These are phyloP conservation scores for Neurospora sp. DNA, from an alignment of 495 filamentous ascomycete genomes.

Conservation along the genomic window DNA sequence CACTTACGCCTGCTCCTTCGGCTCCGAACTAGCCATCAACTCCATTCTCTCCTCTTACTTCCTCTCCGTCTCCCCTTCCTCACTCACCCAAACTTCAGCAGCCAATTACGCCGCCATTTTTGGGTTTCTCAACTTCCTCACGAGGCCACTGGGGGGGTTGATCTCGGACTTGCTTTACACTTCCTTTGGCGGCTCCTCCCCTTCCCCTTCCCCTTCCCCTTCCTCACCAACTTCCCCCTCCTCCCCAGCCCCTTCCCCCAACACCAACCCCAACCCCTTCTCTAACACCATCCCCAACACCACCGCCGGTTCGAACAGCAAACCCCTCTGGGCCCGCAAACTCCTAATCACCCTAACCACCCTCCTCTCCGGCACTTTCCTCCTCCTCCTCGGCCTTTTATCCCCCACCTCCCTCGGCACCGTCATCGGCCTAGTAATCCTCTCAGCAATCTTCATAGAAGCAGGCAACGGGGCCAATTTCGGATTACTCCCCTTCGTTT, in stretches of 20 bases:
- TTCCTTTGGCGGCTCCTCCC: slow-evolving; percentile 31
- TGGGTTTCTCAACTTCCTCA: slow-evolving; percentile 73
- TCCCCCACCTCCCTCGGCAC: slow-evolving; percentile 38
- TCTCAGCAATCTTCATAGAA: slow-evolving; percentile 72
- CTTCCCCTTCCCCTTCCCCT: not conserved
- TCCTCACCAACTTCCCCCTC: not conserved
- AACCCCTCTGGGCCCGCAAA: slow-evolving; percentile 54
- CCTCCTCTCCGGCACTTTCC: slow-evolving; percentile 53
- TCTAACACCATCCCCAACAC: too few species aligned
- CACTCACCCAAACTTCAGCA: slow-evolving; percentile 59
- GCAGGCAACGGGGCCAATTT: slow-evolving; percentile 81
- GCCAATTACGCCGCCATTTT: slow-evolving; percentile 84
- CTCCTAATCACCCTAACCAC: slow-evolving; percentile 53
- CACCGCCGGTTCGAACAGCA: too few species aligned
- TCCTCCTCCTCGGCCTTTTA: slow-evolving; percentile 58
- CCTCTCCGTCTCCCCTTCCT: slow-evolving; percentile 55
- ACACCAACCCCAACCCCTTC: too few species aligned
- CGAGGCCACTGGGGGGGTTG: slow-evolving; percentile 64
- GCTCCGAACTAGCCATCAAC: slow-evolving; percentile 79
- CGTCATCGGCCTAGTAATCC: slow-evolving; percentile 68
- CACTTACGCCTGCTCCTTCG: slow-evolving; percentile 81
- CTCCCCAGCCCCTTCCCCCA: not conserved
- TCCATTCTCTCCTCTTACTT: slow-evolving; percentile 74
- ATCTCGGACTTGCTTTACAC: slow-evolving; percentile 64
- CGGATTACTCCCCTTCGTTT: slow-evolving; percentile 73